Evolutionary conservation across 306 rosid species (phyloP).

Genomic region (Argentina anserina): DNA sequence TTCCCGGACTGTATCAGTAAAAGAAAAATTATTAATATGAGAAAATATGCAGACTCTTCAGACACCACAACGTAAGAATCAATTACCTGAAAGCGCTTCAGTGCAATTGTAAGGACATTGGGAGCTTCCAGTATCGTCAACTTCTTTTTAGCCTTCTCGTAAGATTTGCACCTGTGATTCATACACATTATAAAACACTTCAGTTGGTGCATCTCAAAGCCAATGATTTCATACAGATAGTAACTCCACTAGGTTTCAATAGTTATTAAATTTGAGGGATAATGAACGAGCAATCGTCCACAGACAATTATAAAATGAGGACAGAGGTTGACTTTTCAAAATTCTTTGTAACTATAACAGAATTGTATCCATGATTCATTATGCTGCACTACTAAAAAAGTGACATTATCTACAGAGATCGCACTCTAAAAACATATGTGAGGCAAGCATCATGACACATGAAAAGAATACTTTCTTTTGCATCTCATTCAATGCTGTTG

Average conservation of each 20-base stretch:
- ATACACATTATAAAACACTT: slow-evolving; percentile 12
- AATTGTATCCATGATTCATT: neutral
- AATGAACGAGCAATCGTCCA: neutral
- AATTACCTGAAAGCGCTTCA: slow-evolving; percentile 93
- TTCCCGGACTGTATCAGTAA: slow-evolving; percentile 64
- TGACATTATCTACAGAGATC: neutral
- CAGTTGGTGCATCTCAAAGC: neutral
- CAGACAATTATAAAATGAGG: neutral
- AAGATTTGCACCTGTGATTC: slow-evolving; percentile 78
- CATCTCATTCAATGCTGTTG: neutral
- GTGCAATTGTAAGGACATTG: slow-evolving; percentile 88
- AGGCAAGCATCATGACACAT: neutral
- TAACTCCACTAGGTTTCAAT: neutral
- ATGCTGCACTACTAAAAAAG: neutral
- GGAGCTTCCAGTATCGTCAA: slow-evolving; percentile 89
- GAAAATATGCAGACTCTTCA: neutral
- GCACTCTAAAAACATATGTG: neutral
- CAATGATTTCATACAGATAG: neutral
- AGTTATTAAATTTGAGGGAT: neutral
- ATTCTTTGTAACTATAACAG: neutral
- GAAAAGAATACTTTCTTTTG: neutral
- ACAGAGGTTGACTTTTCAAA: neutral
- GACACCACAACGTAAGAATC: slow-evolving; percentile 9
- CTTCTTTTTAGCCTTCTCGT: slow-evolving; percentile 95
- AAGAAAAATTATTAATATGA: neutral